Base-by-base conservation (phyloP, 2,329 filamentous ascomycete genomes). In the Pseudogymnoascus sp. region DNA sequence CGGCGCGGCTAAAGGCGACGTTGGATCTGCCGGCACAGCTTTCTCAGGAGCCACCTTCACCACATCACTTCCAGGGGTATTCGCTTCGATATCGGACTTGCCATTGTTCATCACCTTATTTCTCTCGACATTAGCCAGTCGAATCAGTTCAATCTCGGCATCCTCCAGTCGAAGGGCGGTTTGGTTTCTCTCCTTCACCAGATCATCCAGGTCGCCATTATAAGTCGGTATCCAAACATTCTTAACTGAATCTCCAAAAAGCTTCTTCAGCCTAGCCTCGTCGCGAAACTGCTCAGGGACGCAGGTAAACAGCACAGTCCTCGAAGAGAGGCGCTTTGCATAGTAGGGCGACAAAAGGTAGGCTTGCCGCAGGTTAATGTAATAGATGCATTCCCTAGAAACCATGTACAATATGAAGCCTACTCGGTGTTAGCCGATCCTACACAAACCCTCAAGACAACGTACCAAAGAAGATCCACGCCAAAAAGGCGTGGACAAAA, bases 331-430 rank as follows among this genome's bases (percentile, higher is more conserved):
- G 25, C 85, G 81, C 65, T 78, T 81, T 43, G 85, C 80, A 68
- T 87, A 87, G 28, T 83, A 74, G n/a, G 84, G 85, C 4, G 84
- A 85, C 61, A 87, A 75, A 28, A 85, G 79, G 72, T 87, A 88
- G 0, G 85, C 86, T 73, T 89, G 86, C 61, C 85, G 82, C 60
- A 89, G 71, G 64, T 86, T 87, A 73, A 88, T 86, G 68, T 84
- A 86, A 76, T 81, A 89, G 60, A 89, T 79, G 67, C 79, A 80
- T 71, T 89, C 86, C 58, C 86, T 77, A 16, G 84, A 85, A 57
- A 89, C 78, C 68, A 84, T 83, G 71, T 83, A 87, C 70, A 88
- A 81, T 61, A 89, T 77, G 68, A 88, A 88, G 37, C 75, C 70
- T 71, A 30, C 28, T 11, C 5, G 8, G 8, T 4, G 43, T 50